Percentiles rank a stretch among this genome's conserved stretches.
Evolutionary conservation across 2,329 filamentous ascomycete species (phyloP).

Genomic region (Pseudopithomyces chartarum): DNA sequence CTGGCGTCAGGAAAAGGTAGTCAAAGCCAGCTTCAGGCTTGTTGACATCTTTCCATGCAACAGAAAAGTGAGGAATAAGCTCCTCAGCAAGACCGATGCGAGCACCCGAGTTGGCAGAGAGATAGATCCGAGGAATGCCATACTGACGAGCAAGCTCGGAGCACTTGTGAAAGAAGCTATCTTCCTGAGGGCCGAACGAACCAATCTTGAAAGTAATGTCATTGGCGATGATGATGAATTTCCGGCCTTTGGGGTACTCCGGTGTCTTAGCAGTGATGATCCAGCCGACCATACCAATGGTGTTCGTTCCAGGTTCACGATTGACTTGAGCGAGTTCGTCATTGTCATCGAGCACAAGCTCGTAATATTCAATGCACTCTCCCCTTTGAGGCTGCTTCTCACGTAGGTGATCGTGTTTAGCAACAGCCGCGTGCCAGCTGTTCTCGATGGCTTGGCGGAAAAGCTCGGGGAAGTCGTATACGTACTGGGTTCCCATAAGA

Average conservation of each 20-base stretch:
- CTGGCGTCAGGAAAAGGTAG: conserved; percentile 91
- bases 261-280: conserved; percentile 92
- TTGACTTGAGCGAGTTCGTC: conserved; percentile 92
- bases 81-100: conserved; percentile 96
- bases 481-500: conserved; percentile 98
- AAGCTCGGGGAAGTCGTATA: conserved; percentile 99
- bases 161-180: conserved; percentile 99
- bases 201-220: conserved; percentile 99
- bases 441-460: conserved; percentile 98
- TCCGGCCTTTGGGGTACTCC: conserved; percentile 89
- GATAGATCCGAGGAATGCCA: conserved; percentile 94
- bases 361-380: conserved; percentile 91
- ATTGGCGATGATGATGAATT: conserved; percentile 96
- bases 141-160: conserved; percentile 93
- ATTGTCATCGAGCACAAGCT: conserved; percentile 92
- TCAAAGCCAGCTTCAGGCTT: conserved; percentile 92
- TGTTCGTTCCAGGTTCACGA: conserved; percentile 93
- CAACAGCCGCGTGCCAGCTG: conserved; percentile 79
- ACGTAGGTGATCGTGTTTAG: conserved; percentile 73
- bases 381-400: conserved; percentile 83
- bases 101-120: conserved; percentile 98
- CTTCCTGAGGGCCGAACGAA: conserved; percentile 94
- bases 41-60: conserved; percentile 87
- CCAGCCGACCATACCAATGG: conserved; percentile 98
- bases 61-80: conserved; percentile 94